Evolutionary conservation across 2,329 filamentous ascomycete species (phyloP), one percentile per base, ranked within the genome.

Genomic region (Bisporella sp.): DNA sequence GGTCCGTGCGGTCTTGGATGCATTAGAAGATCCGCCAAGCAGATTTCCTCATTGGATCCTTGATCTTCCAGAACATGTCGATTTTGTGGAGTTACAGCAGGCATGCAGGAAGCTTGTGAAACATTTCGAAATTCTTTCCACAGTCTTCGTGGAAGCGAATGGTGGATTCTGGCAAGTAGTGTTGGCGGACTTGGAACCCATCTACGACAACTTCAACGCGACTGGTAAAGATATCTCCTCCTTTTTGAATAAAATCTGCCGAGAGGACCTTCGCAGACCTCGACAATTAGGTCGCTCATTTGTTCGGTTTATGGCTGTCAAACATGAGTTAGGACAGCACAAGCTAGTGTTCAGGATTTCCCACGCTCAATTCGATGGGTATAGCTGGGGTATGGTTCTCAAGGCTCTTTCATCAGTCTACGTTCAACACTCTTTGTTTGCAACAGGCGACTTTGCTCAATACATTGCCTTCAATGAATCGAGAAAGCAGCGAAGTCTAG

Each of bases 1-100:
- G 51, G 62, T 66, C 9, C 55, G 70, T 11, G 69, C 68, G 31
- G 63, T 74, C 32, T 63, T 64, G 40, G 69, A 63, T 5, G 72
- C 71, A 11, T 57, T 61, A 4, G 52, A 62, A 7, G 52, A 51
- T 9, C 54, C 57, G 41, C 60, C 64, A 3, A 62, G 64, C 29
- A 69, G 68, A 32, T 58, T 69, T 48, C 68, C 69, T 42, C 67
- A 69, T 42, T 56, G 65, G 13, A 57, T 60, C 31, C 53, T 70
- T n/a, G 54, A 65, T 45, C 59, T 70, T n/a, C 57, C 57, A 12
- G 39, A 54, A 0, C 30, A 41, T 31, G 49, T 68, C 4, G 62
- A 68, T 40, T 21, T 31, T 5, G 33, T 52, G 4, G 53, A 48
- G 28, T 48, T 70, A 0, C 51, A 57, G 13, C 39, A 47, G 1